Conservation (phyloP, 2,329 filamentous ascomycete species). For the Neospermospora avenae region DNA sequence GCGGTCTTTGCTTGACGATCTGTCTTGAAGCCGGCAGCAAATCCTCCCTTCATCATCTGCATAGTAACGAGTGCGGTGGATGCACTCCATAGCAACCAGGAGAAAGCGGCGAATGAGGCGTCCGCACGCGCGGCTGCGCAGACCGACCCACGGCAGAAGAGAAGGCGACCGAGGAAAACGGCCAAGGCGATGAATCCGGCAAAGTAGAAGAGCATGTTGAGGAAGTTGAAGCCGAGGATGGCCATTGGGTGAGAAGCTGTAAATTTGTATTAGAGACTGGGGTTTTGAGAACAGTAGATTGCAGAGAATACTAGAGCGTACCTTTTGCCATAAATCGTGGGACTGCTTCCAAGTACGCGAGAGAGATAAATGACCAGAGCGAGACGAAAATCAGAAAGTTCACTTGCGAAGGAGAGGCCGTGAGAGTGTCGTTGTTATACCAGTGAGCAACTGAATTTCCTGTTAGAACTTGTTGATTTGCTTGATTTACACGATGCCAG, state of each 20-base stretch:
- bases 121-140: slow-evolving; percentile 54
- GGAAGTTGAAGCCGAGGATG: slow-evolving; percentile 46
- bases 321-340: slow-evolving; percentile 40
- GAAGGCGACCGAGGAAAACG: slow-evolving; percentile 52
- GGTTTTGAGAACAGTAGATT: not conserved
- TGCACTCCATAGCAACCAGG: slow-evolving; percentile 52
- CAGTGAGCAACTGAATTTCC: slow-evolving; percentile 52
- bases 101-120: slow-evolving; percentile 51
- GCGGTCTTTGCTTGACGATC: slow-evolving; percentile 28
- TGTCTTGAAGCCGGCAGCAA: slow-evolving; percentile 31
- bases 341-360: slow-evolving; percentile 50
- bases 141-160: slow-evolving; percentile 55
- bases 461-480: slow-evolving; percentile 17
- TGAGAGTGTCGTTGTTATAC: slow-evolving; percentile 54
- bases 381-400: slow-evolving; percentile 56
- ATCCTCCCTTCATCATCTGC: slow-evolving; percentile 46
- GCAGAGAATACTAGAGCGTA: slow-evolving; percentile 9
- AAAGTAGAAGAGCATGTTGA: slow-evolving; percentile 57
- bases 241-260: slow-evolving; percentile 47
- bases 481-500: not conserved
- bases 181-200: slow-evolving; percentile 56
- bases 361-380: slow-evolving; percentile 51
- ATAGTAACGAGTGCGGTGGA: slow-evolving; percentile 46
- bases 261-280: not conserved
- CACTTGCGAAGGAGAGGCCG: slow-evolving; percentile 52